Percentiles rank a stretch among this genome's conserved stretches.
Evolutionary conservation across 108 stramenopile genomes (phyloP).

Genomic region (Conticribra weissflogii): DNA sequence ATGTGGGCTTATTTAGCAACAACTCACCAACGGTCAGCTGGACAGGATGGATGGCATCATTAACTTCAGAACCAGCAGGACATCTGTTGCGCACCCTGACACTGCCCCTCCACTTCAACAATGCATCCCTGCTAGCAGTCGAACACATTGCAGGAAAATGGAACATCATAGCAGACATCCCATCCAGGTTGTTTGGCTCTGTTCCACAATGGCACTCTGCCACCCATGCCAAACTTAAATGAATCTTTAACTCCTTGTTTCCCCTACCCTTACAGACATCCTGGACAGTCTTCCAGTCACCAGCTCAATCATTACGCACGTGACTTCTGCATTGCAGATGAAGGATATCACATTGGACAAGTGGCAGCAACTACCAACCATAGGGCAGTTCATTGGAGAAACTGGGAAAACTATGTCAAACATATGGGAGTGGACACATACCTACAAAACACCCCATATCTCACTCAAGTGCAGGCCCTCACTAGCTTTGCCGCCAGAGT

Average conservation of each 20-base stretch:
- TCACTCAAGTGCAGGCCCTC: not conserved
- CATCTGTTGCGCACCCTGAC: conserved; percentile 9
- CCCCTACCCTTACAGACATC: conserved; percentile 2
- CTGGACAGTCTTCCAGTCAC: conserved; percentile 11
- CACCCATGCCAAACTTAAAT: not conserved
- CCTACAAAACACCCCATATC: not conserved
- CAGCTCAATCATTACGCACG: not conserved
- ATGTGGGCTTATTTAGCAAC: conserved; percentile 7
- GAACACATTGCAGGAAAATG: not conserved
- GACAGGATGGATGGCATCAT: not conserved
- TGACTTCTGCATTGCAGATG: conserved; percentile 2
- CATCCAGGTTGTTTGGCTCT: conserved; percentile 7
- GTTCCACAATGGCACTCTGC: not conserved
- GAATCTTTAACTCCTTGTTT: conserved; percentile 3
- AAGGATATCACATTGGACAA: conserved; percentile 9
- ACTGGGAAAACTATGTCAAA: not conserved
- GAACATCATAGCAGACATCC: conserved; percentile 11
- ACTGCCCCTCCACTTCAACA: not conserved
- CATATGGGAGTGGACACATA: conserved; percentile 20
- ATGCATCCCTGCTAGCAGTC: not conserved
- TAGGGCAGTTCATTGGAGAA: not conserved
- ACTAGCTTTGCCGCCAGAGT: conserved; percentile 1
- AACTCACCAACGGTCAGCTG: conserved; percentile 1
- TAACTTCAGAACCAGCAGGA: not conserved
- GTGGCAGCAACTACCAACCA: conserved; percentile 6